phyloP scores from a whole-genome alignment of 2,329 filamentous ascomycete genomes.

The Cladobotryum mycophilum region DNA sequence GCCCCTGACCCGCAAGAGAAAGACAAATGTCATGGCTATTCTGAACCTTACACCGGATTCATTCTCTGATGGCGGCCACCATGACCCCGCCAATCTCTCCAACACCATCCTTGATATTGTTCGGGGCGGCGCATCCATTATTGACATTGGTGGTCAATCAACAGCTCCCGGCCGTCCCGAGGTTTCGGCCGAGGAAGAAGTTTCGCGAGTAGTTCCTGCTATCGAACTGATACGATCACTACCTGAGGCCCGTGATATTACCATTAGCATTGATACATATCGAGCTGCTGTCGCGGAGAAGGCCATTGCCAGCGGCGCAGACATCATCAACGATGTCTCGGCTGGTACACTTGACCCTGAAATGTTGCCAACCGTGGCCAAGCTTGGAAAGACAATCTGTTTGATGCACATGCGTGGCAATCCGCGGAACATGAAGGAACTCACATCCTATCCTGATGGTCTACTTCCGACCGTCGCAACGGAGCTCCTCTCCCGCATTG shows the following conservation, averaged over 20 bases:
- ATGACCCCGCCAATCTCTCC: slow-evolving; percentile 49
- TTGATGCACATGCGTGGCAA: slow-evolving; percentile 94
- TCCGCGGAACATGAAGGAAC: slow-evolving; percentile 69
- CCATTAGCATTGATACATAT: slow-evolving; percentile 90
- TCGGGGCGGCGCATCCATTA: slow-evolving; percentile 66
- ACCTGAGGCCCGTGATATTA: slow-evolving; percentile 55
- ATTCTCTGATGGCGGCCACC: slow-evolving; percentile 81
- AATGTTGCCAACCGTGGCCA: slow-evolving; percentile 78
- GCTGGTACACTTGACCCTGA: slow-evolving; percentile 69
- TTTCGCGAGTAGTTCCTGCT: slow-evolving; percentile 70
- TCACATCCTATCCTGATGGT: slow-evolving; percentile 63
- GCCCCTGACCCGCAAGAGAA: slow-evolving; percentile 50
- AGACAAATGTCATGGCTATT: slow-evolving; percentile 85
- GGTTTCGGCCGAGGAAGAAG: slow-evolving; percentile 67
- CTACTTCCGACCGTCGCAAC: slow-evolving; percentile 57
- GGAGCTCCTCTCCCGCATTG: slow-evolving; percentile 66
- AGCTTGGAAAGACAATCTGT: slow-evolving; percentile 68
- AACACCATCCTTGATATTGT: slow-evolving; percentile 58
- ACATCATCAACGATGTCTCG: slow-evolving; percentile 93
- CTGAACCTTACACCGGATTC: slow-evolving; percentile 94
- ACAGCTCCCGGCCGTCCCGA: slow-evolving; percentile 71
- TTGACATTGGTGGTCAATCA: slow-evolving; percentile 91
- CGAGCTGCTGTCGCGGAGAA: slow-evolving; percentile 73
- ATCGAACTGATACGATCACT: slow-evolving; percentile 65
- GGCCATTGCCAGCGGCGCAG: slow-evolving; percentile 71